Evolutionary conservation across 768 basidiomycete genomes (phyloP).

Genomic region (Calocera viscosa): DNA sequence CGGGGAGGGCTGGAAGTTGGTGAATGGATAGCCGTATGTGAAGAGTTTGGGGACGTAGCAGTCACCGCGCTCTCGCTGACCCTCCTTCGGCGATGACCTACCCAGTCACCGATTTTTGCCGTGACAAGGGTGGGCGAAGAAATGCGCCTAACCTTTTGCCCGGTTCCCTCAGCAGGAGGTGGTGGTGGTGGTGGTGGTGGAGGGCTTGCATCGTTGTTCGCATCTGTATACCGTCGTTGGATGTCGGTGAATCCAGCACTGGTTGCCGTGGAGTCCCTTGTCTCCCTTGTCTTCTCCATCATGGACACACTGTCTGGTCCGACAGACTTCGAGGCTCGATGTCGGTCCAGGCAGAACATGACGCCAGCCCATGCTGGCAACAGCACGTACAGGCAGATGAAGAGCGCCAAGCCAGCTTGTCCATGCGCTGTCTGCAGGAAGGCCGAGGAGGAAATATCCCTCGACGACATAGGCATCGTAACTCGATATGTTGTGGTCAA

Average conservation of each 20-base stretch:
- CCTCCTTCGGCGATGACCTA: neutral
- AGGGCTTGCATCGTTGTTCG: neutral
- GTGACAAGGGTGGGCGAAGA: neutral
- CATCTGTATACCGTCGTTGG: neutral
- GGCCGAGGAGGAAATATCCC: slow-evolving; percentile 20
- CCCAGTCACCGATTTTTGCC: slow-evolving; percentile 1
- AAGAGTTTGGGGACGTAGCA: neutral
- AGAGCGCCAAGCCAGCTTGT: slow-evolving; percentile 51
- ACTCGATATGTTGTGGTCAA: slow-evolving; percentile 36
- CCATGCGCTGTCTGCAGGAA: slow-evolving; percentile 51
- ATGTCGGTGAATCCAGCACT: neutral
- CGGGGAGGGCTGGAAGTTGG: neutral
- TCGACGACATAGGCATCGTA: slow-evolving; percentile 22
- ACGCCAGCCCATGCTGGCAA: slow-evolving; percentile 14
- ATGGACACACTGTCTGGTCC: neutral
- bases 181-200: neutral
- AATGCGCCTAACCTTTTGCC: neutral
- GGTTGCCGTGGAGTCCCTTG: neutral
- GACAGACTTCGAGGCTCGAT: neutral
- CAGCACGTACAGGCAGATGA: slow-evolving; percentile 42
- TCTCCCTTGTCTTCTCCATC: neutral
- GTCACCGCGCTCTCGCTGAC: slow-evolving; percentile 3
- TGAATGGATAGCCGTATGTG: neutral
- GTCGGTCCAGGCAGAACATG: neutral
- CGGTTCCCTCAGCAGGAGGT: neutral